Evolutionary conservation across 2,329 filamentous ascomycete genomes (phyloP), one percentile per base, ranked within the genome.

Genomic region (Claviceps citrina): DNA sequence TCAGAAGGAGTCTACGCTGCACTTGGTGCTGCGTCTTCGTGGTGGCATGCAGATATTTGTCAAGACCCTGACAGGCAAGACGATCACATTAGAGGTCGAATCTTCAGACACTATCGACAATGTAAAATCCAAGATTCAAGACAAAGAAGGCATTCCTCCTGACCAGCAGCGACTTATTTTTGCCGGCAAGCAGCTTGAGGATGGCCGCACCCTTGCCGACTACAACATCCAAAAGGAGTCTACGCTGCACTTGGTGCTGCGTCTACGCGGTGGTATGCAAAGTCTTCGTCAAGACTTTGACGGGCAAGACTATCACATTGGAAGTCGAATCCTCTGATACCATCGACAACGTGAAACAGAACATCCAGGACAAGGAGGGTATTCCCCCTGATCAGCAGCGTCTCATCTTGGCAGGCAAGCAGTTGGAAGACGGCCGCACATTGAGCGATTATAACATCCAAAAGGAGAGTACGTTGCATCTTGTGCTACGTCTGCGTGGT

Each of bases 151-250:
- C 19, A 94, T 95, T 40, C 87, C 87, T 7, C 87, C 87, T 2
- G 87, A 94, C 62, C 87, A 94, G 63, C 87, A 94, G 65, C 85
- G 87, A 53, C 67, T 94, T 10, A 93, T 94, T 57, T 93, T 93
- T 47, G 85, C 86, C 36, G 86, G 86, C 44, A 94, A 94, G 75
- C 85, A 94, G 62, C 66, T 94, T 1, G 85, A 94, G 59, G 86
- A 95, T 51, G 87, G 87, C 36, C 83, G 87, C 18, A 95, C 87
- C 1, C 70, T 95, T 0, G 81, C 76, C 38, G 89, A 95, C 60
- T 95, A 95, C 76, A 95, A 95, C 68, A 95, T 95, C 35, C 89
- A 96, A 62, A 89, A 89, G 67, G 84, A 89, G 57, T 83, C 78
- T 1, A 89, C 84, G 0, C 71, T 89, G 1, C 83, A 89, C 59